Evolutionary conservation across 2,329 filamentous ascomycete genomes (phyloP), one percentile per base, ranked within the genome.

Genomic region (Claviceps sp.): DNA sequence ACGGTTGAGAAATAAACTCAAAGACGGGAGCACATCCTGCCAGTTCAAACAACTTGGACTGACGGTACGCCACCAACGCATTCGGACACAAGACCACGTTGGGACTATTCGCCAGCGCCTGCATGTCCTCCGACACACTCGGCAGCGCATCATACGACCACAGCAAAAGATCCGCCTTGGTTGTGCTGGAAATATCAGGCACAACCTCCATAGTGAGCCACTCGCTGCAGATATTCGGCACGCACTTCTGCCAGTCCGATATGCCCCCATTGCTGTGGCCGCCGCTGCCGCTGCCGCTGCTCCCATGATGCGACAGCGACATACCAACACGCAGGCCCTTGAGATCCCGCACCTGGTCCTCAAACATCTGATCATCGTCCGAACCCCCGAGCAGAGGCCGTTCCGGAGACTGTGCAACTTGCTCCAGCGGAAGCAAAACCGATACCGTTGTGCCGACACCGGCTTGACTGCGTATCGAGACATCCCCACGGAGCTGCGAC

Each of bases 341-440:
- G 2, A 72, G 54, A 0, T 63, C 62, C 4, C 56, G 47, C 0
- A 66, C 56, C 0, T 65, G 60, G 0, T 61, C 54, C 6, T 60
- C 54, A 22, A 69, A 68, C 0, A 86, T 63, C 0, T 70, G 65
- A 47, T 85, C 74, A 57, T 86, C 84, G 55, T 87, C 83, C 5
- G 48, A 50, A 0, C 48, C 30, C 30, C 30, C 48, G 3, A 43
- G 26, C 11, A 37, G 47, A n/a, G 47, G 37, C 47, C 40, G 45
- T 38, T 44, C 40, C 6, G 41, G 49, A 13, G 49, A 50, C 49
- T 50, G 50, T 22, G 47, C 13, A 18, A 48, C 47, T 14, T 48
- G 47, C 8, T 47, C 45, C 42, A 70, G 55, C 0, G 65, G 67
- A 0, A 70, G 47, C 2, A 55, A 60, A 2, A 70, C 67, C 0